Conservation (phyloP, 352 stramenopile species). For the Pythium aphanidermatum region DNA sequence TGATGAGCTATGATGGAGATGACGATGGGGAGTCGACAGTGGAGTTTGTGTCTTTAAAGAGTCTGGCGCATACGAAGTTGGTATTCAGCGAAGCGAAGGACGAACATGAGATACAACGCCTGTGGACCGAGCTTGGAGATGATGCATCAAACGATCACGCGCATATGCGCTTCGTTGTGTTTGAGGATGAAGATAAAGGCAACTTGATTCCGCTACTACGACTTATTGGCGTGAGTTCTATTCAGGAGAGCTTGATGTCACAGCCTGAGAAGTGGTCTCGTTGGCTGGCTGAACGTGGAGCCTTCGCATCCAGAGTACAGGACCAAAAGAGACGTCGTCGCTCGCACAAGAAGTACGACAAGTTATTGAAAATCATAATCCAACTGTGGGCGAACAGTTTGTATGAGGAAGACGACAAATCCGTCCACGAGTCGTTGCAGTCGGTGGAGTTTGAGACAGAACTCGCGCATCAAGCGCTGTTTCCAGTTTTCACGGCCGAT, state of each 20-base stretch:
- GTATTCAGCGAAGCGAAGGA: constrained; percentile 4
- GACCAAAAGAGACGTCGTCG: not conserved
- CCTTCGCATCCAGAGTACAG: not conserved
- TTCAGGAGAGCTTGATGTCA: constrained; percentile 7
- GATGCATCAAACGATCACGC: too few relatives aligned
- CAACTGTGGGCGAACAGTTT: too few relatives aligned
- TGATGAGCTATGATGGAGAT: too few relatives aligned
- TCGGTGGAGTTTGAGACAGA: constrained; percentile 5
- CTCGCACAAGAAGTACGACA: constrained; percentile 16
- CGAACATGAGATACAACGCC: constrained; percentile 12
- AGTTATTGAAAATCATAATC: constrained; percentile 17
- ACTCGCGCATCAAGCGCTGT: constrained; percentile 7
- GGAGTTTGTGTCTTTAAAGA: constrained; percentile 8
- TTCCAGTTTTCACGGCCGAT: constrained; percentile 1
- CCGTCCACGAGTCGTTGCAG: not conserved
- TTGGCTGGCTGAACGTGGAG: constrained; percentile 6
- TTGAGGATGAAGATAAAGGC: not conserved
- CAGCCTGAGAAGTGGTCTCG: constrained; percentile 7
- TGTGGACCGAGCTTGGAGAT: constrained; percentile 23
- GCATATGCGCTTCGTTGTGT: constrained; percentile 8
- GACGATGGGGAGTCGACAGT: not conserved
- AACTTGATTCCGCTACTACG: constrained; percentile 4
- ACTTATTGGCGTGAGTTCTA: constrained; percentile 5
- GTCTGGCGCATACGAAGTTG: constrained; percentile 21
- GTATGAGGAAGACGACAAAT: constrained; percentile 4